phyloP scores from a whole-genome alignment of 192 early-diverging fungal genomes.

The Dimargaris xerosporica region DNA sequence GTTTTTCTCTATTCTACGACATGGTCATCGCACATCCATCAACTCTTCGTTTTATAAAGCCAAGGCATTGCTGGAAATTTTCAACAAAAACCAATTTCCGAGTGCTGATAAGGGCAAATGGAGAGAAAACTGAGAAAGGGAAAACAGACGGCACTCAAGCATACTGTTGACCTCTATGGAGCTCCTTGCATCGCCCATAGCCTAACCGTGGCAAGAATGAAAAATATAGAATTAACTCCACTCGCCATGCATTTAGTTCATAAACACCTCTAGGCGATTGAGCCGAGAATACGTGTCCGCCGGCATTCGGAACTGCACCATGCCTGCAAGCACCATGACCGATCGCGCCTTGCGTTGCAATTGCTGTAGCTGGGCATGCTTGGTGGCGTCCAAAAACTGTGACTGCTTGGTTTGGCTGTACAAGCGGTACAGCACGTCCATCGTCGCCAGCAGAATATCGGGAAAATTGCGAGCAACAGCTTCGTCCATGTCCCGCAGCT shows the following conservation, averaged over 20 bases:
- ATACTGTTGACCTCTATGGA: too few relatives aligned
- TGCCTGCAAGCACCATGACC: conserved; percentile 67
- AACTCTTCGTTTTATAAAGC: too few relatives aligned
- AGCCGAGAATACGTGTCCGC: conserved; percentile 59
- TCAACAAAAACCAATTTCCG: too few relatives aligned
- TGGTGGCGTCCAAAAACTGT: conserved; percentile 24
- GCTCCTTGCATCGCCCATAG: too few relatives aligned
- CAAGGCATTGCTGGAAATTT: too few relatives aligned
- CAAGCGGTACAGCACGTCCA: conserved; percentile 44
- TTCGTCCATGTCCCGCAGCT: conserved; percentile 49
- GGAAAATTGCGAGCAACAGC: conserved; percentile 58
- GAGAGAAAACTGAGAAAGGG: too few relatives aligned
- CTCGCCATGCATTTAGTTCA: conserved; percentile 20
- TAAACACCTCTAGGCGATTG: conserved; percentile 55
- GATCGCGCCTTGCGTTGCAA: conserved; percentile 46
- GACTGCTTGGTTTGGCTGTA: conserved; percentile 41
- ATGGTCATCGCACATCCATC: too few relatives aligned
- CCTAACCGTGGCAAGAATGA: too few relatives aligned
- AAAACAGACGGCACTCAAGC: too few relatives aligned
- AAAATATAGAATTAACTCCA: too few relatives aligned
- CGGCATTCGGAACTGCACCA: conserved; percentile 75
- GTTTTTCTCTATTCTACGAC: too few relatives aligned
- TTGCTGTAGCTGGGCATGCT: conserved; percentile 31
- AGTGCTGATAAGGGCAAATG: too few relatives aligned
- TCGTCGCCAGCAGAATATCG: conserved; percentile 53